Conservation (phyloP, 1,284 basidiomycete species). For the Termitomyces sp. region DNA sequence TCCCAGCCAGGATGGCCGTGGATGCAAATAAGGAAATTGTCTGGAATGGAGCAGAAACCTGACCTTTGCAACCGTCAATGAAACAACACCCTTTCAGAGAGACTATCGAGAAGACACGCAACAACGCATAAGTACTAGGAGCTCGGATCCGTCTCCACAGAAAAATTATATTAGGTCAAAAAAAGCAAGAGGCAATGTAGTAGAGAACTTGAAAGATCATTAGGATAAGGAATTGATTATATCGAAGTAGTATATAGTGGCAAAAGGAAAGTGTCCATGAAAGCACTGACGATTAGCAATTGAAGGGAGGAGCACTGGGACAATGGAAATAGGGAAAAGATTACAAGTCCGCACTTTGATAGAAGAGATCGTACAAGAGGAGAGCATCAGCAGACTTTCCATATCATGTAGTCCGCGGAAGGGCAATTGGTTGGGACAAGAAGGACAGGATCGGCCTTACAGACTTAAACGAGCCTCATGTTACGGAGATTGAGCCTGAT, state of each 20-base stretch:
- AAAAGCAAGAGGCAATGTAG: constrained; percentile 1
- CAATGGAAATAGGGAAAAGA: not conserved
- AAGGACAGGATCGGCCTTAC: not conserved
- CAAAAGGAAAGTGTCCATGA: constrained; percentile 1
- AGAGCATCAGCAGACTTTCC: not conserved
- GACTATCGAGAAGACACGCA: not conserved
- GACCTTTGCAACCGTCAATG: not conserved
- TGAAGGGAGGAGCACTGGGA: not conserved
- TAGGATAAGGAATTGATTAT: constrained; percentile 6
- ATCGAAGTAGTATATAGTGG: constrained; percentile 1
- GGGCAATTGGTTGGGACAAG: not conserved
- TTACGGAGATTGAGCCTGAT: constrained; percentile 52
- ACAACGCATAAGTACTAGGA: not conserved
- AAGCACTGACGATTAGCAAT: not conserved
- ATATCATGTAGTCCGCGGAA: not conserved
- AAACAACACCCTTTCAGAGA: no score
- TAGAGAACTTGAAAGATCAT: not conserved
- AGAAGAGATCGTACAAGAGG: not conserved
- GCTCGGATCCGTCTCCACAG: not conserved
- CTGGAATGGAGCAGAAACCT: not conserved
- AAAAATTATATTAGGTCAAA: constrained; percentile 3
- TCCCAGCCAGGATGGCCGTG: not conserved
- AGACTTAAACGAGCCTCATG: constrained; percentile 45
- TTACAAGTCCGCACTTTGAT: not conserved
- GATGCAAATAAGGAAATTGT: not conserved